These are phyloP conservation scores for Xerocomellus intermedius DNA, from an alignment of 768 basidiomycete species.

Conservation along the genomic window DNA sequence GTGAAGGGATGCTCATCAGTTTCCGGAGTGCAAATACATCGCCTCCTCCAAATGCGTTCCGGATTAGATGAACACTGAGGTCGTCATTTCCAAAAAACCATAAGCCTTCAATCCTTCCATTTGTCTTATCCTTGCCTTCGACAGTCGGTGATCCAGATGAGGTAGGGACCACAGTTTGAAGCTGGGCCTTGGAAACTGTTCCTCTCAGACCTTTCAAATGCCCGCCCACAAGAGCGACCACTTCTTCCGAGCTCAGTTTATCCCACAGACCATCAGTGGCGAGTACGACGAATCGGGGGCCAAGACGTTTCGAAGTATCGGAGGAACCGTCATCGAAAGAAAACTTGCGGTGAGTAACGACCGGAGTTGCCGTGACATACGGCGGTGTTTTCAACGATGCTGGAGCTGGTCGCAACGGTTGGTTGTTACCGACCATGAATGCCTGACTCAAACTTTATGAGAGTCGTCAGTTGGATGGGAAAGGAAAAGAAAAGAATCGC, in stretches of 20 bases:
- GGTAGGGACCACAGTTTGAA: conserved; percentile 57
- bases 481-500: neutral
- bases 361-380: conserved; percentile 86
- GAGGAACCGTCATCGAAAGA: conserved; percentile 40
- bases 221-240: conserved; percentile 83
- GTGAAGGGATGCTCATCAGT: conserved; percentile 79
- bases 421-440: conserved; percentile 63
- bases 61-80: conserved; percentile 76
- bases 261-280: conserved; percentile 89
- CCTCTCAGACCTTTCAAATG: conserved; percentile 74
- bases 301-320: conserved; percentile 21
- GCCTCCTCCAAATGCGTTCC: conserved; percentile 91
- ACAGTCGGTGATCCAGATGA: conserved; percentile 50
- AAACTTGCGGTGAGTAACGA: conserved; percentile 75
- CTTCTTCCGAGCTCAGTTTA: conserved; percentile 74
- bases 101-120: conserved; percentile 40
- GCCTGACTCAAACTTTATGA: conserved; percentile 53
- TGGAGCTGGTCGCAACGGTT: conserved; percentile 58
- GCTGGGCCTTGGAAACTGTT: conserved; percentile 53
- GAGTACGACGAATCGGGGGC: conserved; percentile 74
- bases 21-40: conserved; percentile 56
- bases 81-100: conserved; percentile 85
- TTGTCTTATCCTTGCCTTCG: conserved; percentile 57
- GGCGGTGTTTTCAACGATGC: conserved; percentile 79
- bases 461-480: neutral